Evolutionary conservation across 768 basidiomycete genomes (phyloP).

Genomic region (Gloeophyllum trabeum): DNA sequence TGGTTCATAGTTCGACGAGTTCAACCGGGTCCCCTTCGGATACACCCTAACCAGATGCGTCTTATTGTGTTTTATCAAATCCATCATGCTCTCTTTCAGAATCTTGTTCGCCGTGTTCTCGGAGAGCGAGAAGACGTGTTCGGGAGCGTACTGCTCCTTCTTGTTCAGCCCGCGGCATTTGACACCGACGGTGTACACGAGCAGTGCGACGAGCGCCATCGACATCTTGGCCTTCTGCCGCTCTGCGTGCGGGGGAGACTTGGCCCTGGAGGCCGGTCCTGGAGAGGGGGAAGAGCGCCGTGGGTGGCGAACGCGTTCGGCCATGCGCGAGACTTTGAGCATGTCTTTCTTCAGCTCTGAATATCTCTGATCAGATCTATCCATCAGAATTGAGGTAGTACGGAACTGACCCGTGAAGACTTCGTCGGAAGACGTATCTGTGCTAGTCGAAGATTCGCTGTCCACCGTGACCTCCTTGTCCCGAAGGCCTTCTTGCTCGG

Average conservation of each 20-base stretch:
- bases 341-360: too few relatives aligned
- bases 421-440: conserved; percentile 21
- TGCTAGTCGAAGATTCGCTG: conserved; percentile 30
- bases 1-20: conserved; percentile 81
- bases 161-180: conserved; percentile 88
- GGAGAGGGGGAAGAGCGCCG: too few relatives aligned
- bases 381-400: neutral
- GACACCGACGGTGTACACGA: conserved; percentile 93
- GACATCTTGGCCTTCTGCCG: conserved; percentile 61
- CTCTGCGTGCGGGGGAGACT: too few relatives aligned
- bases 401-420: conserved; percentile 8
- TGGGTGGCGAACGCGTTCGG: too few relatives aligned
- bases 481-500: conserved; percentile 22
- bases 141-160: conserved; percentile 73
- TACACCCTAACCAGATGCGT: conserved; percentile 80
- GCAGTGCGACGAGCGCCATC: conserved; percentile 51
- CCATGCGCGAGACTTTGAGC: too few relatives aligned
- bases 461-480: conserved; percentile 24
- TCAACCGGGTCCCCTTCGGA: conserved; percentile 73
- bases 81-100: conserved; percentile 50
- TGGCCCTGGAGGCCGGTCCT: too few relatives aligned
- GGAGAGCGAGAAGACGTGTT: conserved; percentile 89
- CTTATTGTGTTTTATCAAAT: conserved; percentile 80
- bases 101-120: conserved; percentile 74
- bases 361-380: too few relatives aligned